Conservation (phyloP, 2,329 filamentous ascomycete genomes). For the Trichoderma oligosporum region DNA sequence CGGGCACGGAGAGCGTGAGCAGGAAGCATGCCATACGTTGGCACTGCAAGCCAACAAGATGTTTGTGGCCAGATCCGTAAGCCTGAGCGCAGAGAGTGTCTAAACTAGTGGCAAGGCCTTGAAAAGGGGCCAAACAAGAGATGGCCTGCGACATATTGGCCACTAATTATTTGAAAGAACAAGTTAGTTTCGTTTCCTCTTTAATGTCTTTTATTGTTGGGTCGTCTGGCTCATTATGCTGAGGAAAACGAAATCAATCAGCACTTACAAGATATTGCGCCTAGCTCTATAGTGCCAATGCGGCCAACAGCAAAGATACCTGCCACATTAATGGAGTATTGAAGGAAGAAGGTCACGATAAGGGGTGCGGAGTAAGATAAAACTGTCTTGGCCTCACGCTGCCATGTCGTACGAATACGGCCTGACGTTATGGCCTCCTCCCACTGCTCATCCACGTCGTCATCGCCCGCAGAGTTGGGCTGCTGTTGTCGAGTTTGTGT, state of each 20-base stretch:
- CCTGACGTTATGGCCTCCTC: conserved; percentile 78
- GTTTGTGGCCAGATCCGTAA: conserved; percentile 85
- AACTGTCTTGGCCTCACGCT: conserved; percentile 80
- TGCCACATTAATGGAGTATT: conserved; percentile 80
- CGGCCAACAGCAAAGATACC: conserved; percentile 76
- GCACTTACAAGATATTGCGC: conserved; percentile 41
- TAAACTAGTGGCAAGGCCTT: conserved; percentile 82
- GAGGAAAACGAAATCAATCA: neutral
- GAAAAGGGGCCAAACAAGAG: conserved; percentile 71
- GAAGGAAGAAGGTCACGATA: conserved; percentile 68
- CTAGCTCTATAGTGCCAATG: conserved; percentile 60
- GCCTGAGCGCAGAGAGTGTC: conserved; percentile 94
- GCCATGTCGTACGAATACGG: conserved; percentile 85
- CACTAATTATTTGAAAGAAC: conserved; percentile 26
- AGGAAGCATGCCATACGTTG: conserved; percentile 80
- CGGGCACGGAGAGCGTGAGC: conserved; percentile 66
- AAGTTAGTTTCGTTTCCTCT: neutral
- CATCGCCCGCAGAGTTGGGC: conserved; percentile 40
- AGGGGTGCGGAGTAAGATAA: conserved; percentile 66
- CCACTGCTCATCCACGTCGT: conserved; percentile 70
- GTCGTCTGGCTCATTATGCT: too few species aligned
- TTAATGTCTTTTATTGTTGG: neutral
- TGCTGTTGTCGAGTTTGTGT: conserved; percentile 31
- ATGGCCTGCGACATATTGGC: conserved; percentile 76
- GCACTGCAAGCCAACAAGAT: conserved; percentile 78